phyloP scores from a whole-genome alignment of 2,329 filamentous ascomycete species.

The Diaporthe sp. region DNA sequence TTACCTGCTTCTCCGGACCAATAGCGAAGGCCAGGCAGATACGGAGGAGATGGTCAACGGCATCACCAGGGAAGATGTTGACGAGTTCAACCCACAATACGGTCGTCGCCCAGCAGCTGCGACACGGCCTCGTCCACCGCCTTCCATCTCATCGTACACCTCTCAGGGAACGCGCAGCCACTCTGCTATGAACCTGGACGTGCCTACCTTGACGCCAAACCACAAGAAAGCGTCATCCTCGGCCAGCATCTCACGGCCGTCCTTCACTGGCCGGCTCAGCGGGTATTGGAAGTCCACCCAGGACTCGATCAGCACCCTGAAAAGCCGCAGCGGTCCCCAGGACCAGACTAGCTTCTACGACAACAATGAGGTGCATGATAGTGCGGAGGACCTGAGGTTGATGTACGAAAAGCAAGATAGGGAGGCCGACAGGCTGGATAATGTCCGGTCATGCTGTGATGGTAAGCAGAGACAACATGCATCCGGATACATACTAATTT shows the following conservation, averaged over 20 bases:
- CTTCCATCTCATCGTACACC: slow-evolving; percentile 84
- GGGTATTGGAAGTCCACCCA: slow-evolving; percentile 69
- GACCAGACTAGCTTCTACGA: slow-evolving; percentile 60
- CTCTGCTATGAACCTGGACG: slow-evolving; percentile 65
- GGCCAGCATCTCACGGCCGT: slow-evolving; percentile 26
- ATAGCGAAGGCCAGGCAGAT: slow-evolving; percentile 72
- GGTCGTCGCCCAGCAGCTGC: slow-evolving; percentile 54
- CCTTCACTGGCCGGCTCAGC: slow-evolving; percentile 63
- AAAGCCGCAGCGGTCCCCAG: slow-evolving; percentile 61
- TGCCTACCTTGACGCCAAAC: slow-evolving; percentile 69
- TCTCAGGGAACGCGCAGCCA: slow-evolving; percentile 78
- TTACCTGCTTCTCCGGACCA: slow-evolving; percentile 86
- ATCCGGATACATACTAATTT: no score
- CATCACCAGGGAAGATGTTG: slow-evolving; percentile 72
- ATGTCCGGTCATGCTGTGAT: slow-evolving; percentile 97
- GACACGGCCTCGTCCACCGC: slow-evolving; percentile 66
- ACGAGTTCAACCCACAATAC: slow-evolving; percentile 85
- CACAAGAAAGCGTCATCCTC: slow-evolving; percentile 51
- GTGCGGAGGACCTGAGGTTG: slow-evolving; percentile 84
- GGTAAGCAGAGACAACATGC: slow-evolving; percentile 68
- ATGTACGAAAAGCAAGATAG: slow-evolving; percentile 84
- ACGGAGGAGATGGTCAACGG: slow-evolving; percentile 69
- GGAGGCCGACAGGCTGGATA: slow-evolving; percentile 86
- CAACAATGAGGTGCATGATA: slow-evolving; percentile 75
- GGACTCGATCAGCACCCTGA: slow-evolving; percentile 65